Evolutionary conservation across 441 rosid genomes (phyloP), one percentile per base, ranked within the genome.

Genomic region (Gossypium aridum): DNA sequence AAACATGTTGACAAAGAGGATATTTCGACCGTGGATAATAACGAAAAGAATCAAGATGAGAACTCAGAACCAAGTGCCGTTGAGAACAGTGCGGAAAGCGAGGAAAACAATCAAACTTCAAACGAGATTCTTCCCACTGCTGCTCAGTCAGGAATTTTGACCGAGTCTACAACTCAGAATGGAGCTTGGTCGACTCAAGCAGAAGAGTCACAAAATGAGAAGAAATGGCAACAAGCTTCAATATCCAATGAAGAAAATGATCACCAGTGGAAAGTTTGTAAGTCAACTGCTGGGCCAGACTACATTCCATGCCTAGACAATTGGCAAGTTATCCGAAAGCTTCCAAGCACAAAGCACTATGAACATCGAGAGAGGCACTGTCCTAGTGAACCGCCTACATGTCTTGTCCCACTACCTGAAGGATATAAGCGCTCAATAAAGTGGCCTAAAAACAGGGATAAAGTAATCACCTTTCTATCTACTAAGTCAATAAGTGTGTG

Each of bases 281-380:
- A 87, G 54, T 78, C 86, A 9, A 84, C 86, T 31, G 88, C 88
- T 47, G 91, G 91, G n/a, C 85, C 91, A 20, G 91, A 87, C 75
- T 87, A 87, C 85, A 89, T 89, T 74, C 94, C 94, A 71, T 89
- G 91, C 82, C 83, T 89, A 37, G 94, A 89, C 77, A 86, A 87
- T 70, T 87, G 78, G 82, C 88, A 88, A 76, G 77, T 77, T 81
- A 84, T 88, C 79, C 77, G 78, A 80, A 89, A 84, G 83, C 88
- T 89, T 78, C 84, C 75, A 53, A 73, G 75, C 39, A 80, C 87
- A 23, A 75, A 75, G 84, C 90, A 87, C 76, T 84, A 78, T 19
- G 90, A 87, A 75, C 93, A 89, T 75, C 83, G 88, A 3, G 91
- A 89, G 83, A 84, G 93, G 54, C 91, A 89, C 79, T 89, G 91